Base-by-base conservation (phyloP, 2,329 filamentous ascomycete genomes). In the Sarocladiaceae sp. region DNA sequence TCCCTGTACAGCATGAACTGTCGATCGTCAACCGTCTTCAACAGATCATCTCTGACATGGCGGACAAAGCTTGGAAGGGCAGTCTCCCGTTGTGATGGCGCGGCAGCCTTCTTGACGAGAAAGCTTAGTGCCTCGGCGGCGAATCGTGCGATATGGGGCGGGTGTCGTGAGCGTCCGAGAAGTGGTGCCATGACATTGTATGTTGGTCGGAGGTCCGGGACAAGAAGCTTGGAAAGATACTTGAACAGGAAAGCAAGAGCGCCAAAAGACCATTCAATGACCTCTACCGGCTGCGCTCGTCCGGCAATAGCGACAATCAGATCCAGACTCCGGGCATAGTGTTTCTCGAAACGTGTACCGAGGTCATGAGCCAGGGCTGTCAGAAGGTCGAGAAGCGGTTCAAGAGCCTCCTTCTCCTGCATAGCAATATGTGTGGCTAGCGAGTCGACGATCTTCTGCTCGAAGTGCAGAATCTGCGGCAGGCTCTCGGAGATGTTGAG, bases 191-290 rank as follows among this genome's bases (percentile, higher is more conserved):
- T 83, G 50, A 94, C 82, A 62, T 90, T 82, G 64, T 90, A 92
- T 2, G 95, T 86, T 44, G 93, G 90, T 56, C 88, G 79, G 56
- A 99, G 71, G 64, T 99, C 89, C 3, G 90, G 87, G 0, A 94
- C 88, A 20, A 99, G 71, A 1, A 97, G 79, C 57, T 90, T 85
- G 2, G 91, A 95, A 4, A 99, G 80, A 64, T 97, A 97, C 66
- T 99, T 99, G 80, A 99, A 97, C 36, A 97, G 77, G 77, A 95
- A 99, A 42, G 94, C 91, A 52, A 99, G 76, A 60, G 90, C 92
- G 12, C 87, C 90, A 71, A 99, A 99, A 49, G 90, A 93, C 92
- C 93, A 97, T 71, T 99, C 94, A 49, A 97, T 89, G n/a, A 95
- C 91, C 57, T 92, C 89, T 23, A 89, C 85, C 62, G 89, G 87